Evolutionary conservation across 768 basidiomycete genomes (phyloP).

Genomic region (Collybia nuda): DNA sequence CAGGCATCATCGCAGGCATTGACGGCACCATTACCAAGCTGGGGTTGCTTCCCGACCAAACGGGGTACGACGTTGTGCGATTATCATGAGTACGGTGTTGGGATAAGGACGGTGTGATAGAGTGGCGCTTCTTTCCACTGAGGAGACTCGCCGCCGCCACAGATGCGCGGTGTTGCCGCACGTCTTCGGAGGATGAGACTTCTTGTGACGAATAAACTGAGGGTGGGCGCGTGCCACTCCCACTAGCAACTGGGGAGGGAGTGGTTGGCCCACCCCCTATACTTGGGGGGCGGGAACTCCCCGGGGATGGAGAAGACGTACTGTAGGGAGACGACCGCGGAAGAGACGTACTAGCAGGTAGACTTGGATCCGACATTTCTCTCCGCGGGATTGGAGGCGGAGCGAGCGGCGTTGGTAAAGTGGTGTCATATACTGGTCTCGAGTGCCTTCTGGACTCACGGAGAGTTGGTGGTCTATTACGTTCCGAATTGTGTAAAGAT

Average conservation of each 20-base stretch:
- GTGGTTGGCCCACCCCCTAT: constrained; percentile 29
- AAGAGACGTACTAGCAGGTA: constrained; percentile 32
- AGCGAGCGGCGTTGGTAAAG: constrained; percentile 1
- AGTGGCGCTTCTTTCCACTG: constrained; percentile 37
- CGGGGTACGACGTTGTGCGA: constrained; percentile 32
- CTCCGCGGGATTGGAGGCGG: constrained; percentile 38
- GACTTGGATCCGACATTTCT: constrained; percentile 44
- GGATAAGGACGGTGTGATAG: constrained; percentile 30
- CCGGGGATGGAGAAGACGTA: constrained; percentile 35
- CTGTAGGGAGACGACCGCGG: constrained; percentile 21
- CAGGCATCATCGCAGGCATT: constrained; percentile 38
- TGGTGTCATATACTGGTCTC: constrained; percentile 32
- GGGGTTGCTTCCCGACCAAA: constrained; percentile 39
- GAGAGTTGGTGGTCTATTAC: constrained; percentile 38
- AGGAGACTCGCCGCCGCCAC: constrained; percentile 30
- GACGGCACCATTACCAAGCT: constrained; percentile 37
- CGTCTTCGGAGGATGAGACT: constrained; percentile 56
- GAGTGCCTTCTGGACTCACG: constrained; percentile 28
- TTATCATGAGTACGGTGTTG: constrained; percentile 24
- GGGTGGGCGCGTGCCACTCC: constrained; percentile 42
- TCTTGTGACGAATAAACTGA: constrained; percentile 55
- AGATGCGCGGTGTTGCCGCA: constrained; percentile 26
- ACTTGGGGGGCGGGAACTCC: constrained; percentile 52
- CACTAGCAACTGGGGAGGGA: constrained; percentile 17
- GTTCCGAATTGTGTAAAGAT: constrained; percentile 28